Percentiles rank a stretch among this genome's conserved stretches.
These are phyloP conservation scores for Lichtheimia ramosa DNA, from an alignment of 371 early-diverging fungal genomes.

Conservation along the genomic window DNA sequence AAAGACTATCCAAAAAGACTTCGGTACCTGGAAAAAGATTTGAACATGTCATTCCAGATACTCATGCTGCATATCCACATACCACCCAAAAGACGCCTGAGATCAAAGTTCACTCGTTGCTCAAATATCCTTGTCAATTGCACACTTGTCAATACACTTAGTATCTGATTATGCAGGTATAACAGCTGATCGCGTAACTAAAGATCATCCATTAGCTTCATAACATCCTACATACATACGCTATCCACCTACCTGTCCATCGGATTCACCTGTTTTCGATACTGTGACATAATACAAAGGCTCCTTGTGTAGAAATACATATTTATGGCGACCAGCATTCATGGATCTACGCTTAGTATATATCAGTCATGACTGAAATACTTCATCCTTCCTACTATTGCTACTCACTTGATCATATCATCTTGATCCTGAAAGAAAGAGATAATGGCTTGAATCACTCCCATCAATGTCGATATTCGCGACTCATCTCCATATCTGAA, in stretches of 20 bases:
- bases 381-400: slow-evolving; percentile 31
- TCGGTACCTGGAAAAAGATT: slow-evolving; percentile 66
- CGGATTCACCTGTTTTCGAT: slow-evolving; percentile 80
- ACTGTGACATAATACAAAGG: slow-evolving; percentile 88
- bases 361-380: neutral
- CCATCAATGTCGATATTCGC: slow-evolving; percentile 85
- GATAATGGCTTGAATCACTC: slow-evolving; percentile 89
- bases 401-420: slow-evolving; percentile 57
- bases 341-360: slow-evolving; percentile 54
- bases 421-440: slow-evolving; percentile 83
- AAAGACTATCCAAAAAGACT: slow-evolving; percentile 78
- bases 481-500: slow-evolving; percentile 91
- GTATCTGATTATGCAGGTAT: slow-evolving; percentile 82
- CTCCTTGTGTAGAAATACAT: slow-evolving; percentile 81
- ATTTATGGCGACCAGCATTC: slow-evolving; percentile 71
- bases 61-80: neutral
- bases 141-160: slow-evolving; percentile 80
- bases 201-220: neutral
- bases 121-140: slow-evolving; percentile 89
- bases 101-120: slow-evolving; percentile 86
- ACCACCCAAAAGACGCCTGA: slow-evolving; percentile 27
- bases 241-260: slow-evolving; percentile 57
- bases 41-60: neutral
- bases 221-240: neutral
- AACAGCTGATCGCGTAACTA: slow-evolving; percentile 81